Evolutionary conservation across 176 grass and related monocot species (phyloP), one percentile per base, ranked within the genome.

Genomic region (Zea mays): DNA sequence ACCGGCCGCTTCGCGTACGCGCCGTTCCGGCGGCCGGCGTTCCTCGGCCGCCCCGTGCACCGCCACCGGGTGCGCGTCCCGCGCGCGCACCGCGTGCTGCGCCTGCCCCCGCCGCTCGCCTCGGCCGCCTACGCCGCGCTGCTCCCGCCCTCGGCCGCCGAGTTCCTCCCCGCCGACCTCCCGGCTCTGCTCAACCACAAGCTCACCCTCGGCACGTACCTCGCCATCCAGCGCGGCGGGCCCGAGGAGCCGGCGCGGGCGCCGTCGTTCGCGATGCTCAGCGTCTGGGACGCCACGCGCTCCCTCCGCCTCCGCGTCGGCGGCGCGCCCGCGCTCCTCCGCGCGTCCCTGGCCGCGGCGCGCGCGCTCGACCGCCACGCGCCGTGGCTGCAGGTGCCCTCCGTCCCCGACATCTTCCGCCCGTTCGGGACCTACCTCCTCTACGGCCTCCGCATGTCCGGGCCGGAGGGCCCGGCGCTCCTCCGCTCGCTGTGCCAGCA

Each of bases 41-140:
- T 93, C 85, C 88, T 90, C 9, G 91, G 83, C 45, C 91, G 86
- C 83, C 91, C 91, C 0, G 88, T 93, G 55, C 91, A 93, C 77
- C 72, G 80, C 43, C 91, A 93, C 72, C 72, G 33, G 6, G 72
- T 4, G 46, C 69, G 72, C 34, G 2, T 93, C 76, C 72, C 87
- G 45, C 46, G 76, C 41, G 48, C 17, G 19, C 88, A 77, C 85
- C 71, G 80, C 68, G 65, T 94, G 62, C 83, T 88, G 9, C 88
- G 75, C 43, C 80, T 94, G 5, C 69, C 88, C 3, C 91, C 88
- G 14, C 55, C 16, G 40, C 76, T 85, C 56, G 85, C 91, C 56
- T 80, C 76, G 0, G 82, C 83, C 12, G 79, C 86, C 48, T 88
- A 93, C 62, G 52, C 47, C 5, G 21, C 82, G 20, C 85, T 93